Base-by-base conservation (phyloP, 177 flowering plant genomes). In the Vitis hybrid region DNA sequence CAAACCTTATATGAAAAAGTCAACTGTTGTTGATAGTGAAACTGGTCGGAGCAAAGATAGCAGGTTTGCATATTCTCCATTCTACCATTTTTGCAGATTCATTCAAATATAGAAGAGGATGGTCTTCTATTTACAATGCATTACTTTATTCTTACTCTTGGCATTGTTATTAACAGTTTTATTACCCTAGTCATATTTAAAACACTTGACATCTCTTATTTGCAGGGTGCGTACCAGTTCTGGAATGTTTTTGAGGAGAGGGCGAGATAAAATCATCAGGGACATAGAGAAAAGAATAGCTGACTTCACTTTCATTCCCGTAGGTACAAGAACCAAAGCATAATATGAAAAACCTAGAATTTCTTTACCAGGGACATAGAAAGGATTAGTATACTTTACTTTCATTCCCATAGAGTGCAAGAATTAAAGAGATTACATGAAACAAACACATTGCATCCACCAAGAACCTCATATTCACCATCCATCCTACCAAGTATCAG, bases 41-140 rank as follows among this genome's bases (percentile, higher is more conserved):
- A 91, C 94, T 18, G 99, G 98, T 39, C 61, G 66, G 79, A 91
- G 93, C 73, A 86, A 72, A 80, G 98, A 91, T 75, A 90, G 97
- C 91, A 89, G 93, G 99, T 95, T 58, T 70, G 75, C 51, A 13
- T 67, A 57, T 50, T 16, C 8, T 52, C 50, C 50, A 49, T 10
- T 45, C 7, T 18, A 9, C 14, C 19, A 2, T 26, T 59, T 57
- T 11, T 68, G 3, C 26, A 13, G 19, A 56, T n/a, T 10, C 12
- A 15, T 19, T 55, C 9, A 39, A 4, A 39, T 39, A 39, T 39
- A 39, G 45, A 39, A 39, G 45, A 39, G 6, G 45, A 39, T 39
- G 6, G 7, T 39, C 8, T 7, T 39, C 45, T 39, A 5, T 39
- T 4, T 39, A 39, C 45, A 39, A 39, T 39, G 45, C 45, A 39